phyloP scores from a whole-genome alignment of 73 alveolate genomes.

The Uronychia binucleata region DNA sequence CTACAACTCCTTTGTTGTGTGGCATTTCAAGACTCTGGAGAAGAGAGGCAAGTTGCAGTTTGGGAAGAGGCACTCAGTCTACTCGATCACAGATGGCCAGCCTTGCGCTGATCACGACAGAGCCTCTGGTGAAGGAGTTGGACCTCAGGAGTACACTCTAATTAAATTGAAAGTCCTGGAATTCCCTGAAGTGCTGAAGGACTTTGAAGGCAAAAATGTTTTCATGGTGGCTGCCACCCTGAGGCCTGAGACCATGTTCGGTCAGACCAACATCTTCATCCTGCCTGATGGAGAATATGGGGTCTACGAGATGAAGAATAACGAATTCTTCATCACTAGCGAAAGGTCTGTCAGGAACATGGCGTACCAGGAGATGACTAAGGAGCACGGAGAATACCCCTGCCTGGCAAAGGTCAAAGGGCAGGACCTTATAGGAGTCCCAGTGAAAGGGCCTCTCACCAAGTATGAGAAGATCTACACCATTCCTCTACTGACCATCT shows the following conservation, averaged over 20 bases:
- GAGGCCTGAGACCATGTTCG: slow-evolving; percentile 99
- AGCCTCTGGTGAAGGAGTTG: slow-evolving; percentile 93
- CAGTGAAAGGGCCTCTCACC: slow-evolving; percentile 92
- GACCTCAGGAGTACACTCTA: slow-evolving; percentile 97
- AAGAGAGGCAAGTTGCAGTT: slow-evolving; percentile 63
- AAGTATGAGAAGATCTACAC: slow-evolving; percentile 87
- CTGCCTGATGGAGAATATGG: slow-evolving; percentile 98
- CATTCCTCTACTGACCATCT: slow-evolving; percentile 95
- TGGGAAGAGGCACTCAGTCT: slow-evolving; percentile 94
- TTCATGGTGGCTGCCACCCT: slow-evolving; percentile 97
- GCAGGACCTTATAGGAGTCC: slow-evolving; percentile 85
- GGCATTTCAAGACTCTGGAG: slow-evolving; percentile 79
- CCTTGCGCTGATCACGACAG: slow-evolving; percentile 99
- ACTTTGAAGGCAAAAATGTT: slow-evolving; percentile 73
- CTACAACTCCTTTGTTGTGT: slow-evolving; percentile 90
- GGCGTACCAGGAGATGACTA: slow-evolving; percentile 93
- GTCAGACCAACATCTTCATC: slow-evolving; percentile 95
- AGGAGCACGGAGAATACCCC: slow-evolving; percentile 56
- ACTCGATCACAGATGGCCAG: slow-evolving; percentile 86
- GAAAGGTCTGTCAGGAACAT: slow-evolving; percentile 88
- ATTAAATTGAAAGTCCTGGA: slow-evolving; percentile 83
- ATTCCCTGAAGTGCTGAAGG: slow-evolving; percentile 67
- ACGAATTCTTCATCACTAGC: slow-evolving; percentile 87
- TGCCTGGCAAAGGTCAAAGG: slow-evolving; percentile 80
- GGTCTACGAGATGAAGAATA: slow-evolving; percentile 84